These are phyloP conservation scores for Aureobasidium sp. DNA, from an alignment of 2,329 filamentous ascomycete species.

Conservation along the genomic window DNA sequence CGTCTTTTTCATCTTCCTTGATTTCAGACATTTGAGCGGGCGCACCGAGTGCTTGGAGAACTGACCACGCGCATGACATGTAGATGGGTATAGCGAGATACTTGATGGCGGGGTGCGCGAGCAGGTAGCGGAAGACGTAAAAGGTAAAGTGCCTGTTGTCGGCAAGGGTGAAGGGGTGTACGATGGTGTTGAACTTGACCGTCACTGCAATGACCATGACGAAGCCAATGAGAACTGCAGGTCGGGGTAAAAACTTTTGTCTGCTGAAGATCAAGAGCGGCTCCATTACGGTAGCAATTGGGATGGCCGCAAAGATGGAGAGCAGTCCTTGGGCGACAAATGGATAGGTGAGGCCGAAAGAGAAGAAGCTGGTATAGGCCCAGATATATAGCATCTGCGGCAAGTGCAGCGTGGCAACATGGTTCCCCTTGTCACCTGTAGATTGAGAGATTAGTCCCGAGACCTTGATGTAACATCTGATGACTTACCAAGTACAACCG, in stretches of 20 bases:
- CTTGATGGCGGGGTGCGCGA: slow-evolving; percentile 48
- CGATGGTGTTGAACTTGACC: slow-evolving; percentile 78
- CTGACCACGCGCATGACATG: slow-evolving; percentile 57
- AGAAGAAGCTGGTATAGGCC: slow-evolving; percentile 85
- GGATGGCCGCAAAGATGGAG: slow-evolving; percentile 19
- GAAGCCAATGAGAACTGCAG: slow-evolving; percentile 28
- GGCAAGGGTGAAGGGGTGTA: slow-evolving; percentile 91
- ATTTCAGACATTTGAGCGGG: slow-evolving; percentile 13
- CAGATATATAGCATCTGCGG: slow-evolving; percentile 94
- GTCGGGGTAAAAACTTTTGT: slow-evolving; percentile 28
- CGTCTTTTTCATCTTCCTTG: slow-evolving; percentile 11
- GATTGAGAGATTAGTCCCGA: slow-evolving; percentile 14
- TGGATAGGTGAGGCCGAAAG: slow-evolving; percentile 63
- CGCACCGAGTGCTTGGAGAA: slow-evolving; percentile 54
- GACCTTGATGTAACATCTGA: slow-evolving; percentile 14
- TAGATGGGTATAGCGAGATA: slow-evolving; percentile 65
- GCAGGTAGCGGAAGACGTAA: slow-evolving; percentile 80
- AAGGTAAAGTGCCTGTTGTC: slow-evolving; percentile 98
- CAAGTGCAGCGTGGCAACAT: slow-evolving; percentile 78
- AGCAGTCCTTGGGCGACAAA: slow-evolving; percentile 34
- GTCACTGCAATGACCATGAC: slow-evolving; percentile 36
- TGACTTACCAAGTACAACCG: slow-evolving; percentile 72
- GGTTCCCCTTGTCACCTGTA: slow-evolving; percentile 84
- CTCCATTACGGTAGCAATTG: slow-evolving; percentile 21
- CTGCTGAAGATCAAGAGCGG: slow-evolving; percentile 27